phyloP scores from a whole-genome alignment of 164 flowering plant species.

The Pachysandra terminalis region DNA sequence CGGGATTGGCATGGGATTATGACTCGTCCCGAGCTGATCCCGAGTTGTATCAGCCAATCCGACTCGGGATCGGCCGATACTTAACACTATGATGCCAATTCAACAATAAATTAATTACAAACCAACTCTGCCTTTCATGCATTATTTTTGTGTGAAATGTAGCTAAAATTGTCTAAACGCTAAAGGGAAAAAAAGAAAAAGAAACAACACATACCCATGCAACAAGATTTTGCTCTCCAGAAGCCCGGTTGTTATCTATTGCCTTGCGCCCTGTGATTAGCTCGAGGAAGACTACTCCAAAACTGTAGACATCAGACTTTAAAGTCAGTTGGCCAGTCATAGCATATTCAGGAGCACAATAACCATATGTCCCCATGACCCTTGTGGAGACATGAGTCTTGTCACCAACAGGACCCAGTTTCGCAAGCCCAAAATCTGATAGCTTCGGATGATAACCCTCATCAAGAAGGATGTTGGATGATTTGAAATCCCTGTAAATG shows the following conservation, averaged over 20 bases:
- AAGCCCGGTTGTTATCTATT: conserved; percentile 55
- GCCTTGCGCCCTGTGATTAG: conserved; percentile 92
- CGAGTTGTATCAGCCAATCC: no score
- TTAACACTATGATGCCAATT: no score
- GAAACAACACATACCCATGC: conserved; percentile 62
- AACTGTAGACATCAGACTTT: conserved; percentile 88
- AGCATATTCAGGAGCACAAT: conserved; percentile 94
- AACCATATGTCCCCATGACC: conserved; percentile 95
- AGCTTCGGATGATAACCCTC: conserved; percentile 78
- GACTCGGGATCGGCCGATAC: no score
- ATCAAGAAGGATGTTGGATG: conserved; percentile 87
- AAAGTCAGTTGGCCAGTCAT: conserved; percentile 93
- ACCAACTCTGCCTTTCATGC: neutral
- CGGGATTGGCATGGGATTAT: no score
- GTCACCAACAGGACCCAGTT: conserved; percentile 88
- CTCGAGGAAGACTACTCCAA: conserved; percentile 89
- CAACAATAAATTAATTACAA: neutral
- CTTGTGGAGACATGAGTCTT: conserved; percentile 91
- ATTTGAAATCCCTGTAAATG: conserved; percentile 79
- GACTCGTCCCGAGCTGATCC: no score
- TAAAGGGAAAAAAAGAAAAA: neutral
- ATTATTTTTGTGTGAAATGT: neutral
- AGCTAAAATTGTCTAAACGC: neutral
- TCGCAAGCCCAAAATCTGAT: conserved; percentile 93
- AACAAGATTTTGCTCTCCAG: conserved; percentile 88